Evolutionary conservation across 306 rosid genomes (phyloP).

Genomic region (Fragaria ananassa): DNA sequence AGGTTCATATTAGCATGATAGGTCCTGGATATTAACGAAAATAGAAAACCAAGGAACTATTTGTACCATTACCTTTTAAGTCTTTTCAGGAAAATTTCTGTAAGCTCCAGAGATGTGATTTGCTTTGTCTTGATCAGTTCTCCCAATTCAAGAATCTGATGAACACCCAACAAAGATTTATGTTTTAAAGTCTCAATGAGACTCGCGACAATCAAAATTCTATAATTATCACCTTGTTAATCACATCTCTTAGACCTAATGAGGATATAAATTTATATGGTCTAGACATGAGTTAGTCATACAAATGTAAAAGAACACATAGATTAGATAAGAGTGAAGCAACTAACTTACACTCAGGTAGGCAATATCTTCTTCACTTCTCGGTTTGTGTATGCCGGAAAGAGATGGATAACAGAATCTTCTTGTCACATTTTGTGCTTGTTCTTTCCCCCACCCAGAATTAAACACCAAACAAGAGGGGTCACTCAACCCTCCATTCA

Average conservation of each 20-base stretch:
- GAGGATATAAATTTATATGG: too few relatives aligned
- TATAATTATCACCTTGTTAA: not conserved
- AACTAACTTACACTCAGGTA: slow-evolving; percentile 57
- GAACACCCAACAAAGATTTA: not conserved
- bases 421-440: slow-evolving; percentile 16
- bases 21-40: not conserved
- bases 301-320: too few relatives aligned
- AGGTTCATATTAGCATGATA: not conserved
- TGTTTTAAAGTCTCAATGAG: not conserved
- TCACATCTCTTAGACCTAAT: not conserved
- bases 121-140: slow-evolving; percentile 66
- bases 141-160: slow-evolving; percentile 72
- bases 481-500: slow-evolving; percentile 59
- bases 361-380: slow-evolving; percentile 63
- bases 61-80: slow-evolving; percentile 50
- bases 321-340: not conserved
- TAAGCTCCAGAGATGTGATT: slow-evolving; percentile 72
- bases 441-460: slow-evolving; percentile 46
- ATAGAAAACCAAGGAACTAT: slow-evolving; percentile 3
- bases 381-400: slow-evolving; percentile 41
- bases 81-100: slow-evolving; percentile 60
- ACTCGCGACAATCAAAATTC: not conserved
- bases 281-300: not conserved
- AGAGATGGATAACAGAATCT: slow-evolving; percentile 49
- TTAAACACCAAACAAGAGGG: slow-evolving; percentile 58